Base-by-base conservation (phyloP, 805 yeast genomes). In the Candida xyloterini region DNA sequence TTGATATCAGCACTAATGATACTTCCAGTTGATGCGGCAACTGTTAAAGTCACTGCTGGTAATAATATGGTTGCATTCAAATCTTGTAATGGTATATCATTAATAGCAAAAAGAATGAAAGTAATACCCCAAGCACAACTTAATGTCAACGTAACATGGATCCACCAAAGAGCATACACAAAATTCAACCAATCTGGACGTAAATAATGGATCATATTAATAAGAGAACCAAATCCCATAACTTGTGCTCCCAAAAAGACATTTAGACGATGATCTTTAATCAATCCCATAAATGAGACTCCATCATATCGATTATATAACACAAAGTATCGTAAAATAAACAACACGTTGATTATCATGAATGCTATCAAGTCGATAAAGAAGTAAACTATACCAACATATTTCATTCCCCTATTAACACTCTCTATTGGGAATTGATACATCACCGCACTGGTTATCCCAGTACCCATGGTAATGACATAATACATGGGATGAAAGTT, bases 381-480 rank as follows among this genome's bases (percentile, higher is more conserved):
- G 67, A 80, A 88, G 70, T 79, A 72, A 4, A 85, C 69, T 21
- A 75, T 65, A 3, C 88, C 82, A 38, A 80, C 66, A 34, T 52
- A 57, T 38, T 39, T 46, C 30, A 54, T 42, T 4, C 62, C 63
- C 13, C 30, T 18, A 18, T 46, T 21, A 5, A 63, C 57, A 0
- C 79, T 73, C 2, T 69, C 71, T 53, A 76, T 84, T 0, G 95
- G 88, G 57, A 82, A 88, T 24, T 67, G 58, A 57, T 77, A 73
- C 26, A 89, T 66, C 4, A 86, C 64, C 27, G 74, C 57, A 4
- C 85, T 66, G 1, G 86, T 66, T 27, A 88, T 84, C 1, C 96
- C 95, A 3, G 82, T 74, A 2, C 95, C 96, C 96, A 89, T 89
- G n/a, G 80, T 74, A 34, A 78, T 68, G 18, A 84, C 81, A 62